A percentile compares a stretch with the other conserved stretches of the same genome.
phyloP scores from a whole-genome alignment of 202 grass and related monocot species.

The Zizania palustris region DNA sequence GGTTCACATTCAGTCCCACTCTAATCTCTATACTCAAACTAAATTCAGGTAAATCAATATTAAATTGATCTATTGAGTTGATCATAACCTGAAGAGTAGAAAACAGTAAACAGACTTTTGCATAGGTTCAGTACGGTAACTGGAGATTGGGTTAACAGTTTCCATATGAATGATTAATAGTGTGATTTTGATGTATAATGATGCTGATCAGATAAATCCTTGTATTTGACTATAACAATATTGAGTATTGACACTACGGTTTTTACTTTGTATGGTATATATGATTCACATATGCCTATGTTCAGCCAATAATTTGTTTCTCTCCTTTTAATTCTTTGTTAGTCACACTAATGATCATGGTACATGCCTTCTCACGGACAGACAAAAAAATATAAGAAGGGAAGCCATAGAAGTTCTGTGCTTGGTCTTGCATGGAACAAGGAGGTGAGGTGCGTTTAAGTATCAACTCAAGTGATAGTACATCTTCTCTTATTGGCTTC shows the following conservation, averaged over 20 bases:
- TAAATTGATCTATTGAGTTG: background rate
- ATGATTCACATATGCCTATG: slow-evolving; percentile 1
- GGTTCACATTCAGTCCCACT: background rate
- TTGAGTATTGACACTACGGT: background rate
- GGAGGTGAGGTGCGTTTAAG: slow-evolving; percentile 80
- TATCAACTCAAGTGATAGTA: slow-evolving; percentile 19
- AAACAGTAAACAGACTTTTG: background rate
- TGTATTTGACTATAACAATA: background rate
- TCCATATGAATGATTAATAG: too few species aligned
- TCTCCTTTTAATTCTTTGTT: slow-evolving; percentile 19
- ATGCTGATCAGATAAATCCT: slow-evolving; percentile 25
- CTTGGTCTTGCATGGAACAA: slow-evolving; percentile 96
- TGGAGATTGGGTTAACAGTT: too few species aligned
- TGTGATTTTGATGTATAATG: background rate
- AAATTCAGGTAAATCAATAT: background rate
- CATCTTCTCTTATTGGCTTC: slow-evolving; percentile 14
- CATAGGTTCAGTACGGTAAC: slow-evolving; percentile 14
- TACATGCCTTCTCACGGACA: slow-evolving; percentile 40
- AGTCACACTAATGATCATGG: slow-evolving; percentile 14
- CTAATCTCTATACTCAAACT: background rate
- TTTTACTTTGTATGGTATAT: background rate
- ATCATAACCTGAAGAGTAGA: slow-evolving; percentile 2
- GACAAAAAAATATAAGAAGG: slow-evolving; percentile 73
- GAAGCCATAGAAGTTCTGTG: slow-evolving; percentile 83
- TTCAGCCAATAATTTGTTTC: background rate